Evolutionary conservation across 1,139 yeast species (phyloP).

Genomic region (Diutina rugosa): DNA sequence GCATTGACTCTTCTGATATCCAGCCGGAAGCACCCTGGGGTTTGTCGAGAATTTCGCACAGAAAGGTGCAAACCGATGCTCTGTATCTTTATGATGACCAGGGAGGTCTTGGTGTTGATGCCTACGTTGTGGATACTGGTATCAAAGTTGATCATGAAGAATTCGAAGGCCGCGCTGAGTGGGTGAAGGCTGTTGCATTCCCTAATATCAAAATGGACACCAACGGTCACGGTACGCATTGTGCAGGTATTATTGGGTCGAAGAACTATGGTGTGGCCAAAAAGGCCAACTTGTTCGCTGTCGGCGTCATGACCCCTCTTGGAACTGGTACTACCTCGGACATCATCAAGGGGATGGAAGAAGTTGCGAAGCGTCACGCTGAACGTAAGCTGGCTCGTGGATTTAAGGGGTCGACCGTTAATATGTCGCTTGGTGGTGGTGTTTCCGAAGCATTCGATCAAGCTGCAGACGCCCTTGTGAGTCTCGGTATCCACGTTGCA

Average conservation of each 20-base stretch:
- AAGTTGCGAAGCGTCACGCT: slow-evolving; percentile 24
- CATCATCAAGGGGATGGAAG: slow-evolving; percentile 31
- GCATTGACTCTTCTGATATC: neutral
- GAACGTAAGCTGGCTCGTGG: slow-evolving; percentile 15
- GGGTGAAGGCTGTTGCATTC: slow-evolving; percentile 29
- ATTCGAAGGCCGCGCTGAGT: slow-evolving; percentile 28
- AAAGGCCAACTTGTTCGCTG: slow-evolving; percentile 27
- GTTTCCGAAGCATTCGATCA: slow-evolving; percentile 26
- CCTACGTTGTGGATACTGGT: slow-evolving; percentile 33
- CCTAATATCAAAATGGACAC: slow-evolving; percentile 24
- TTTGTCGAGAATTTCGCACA: slow-evolving; percentile 10
- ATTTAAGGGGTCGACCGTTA: slow-evolving; percentile 32
- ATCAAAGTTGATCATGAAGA: slow-evolving; percentile 26
- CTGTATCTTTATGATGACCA: slow-evolving; percentile 22
- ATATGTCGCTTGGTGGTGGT: slow-evolving; percentile 34
- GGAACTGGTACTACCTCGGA: slow-evolving; percentile 31
- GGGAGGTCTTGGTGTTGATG: slow-evolving; percentile 31
- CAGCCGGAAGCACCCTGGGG: slow-evolving; percentile 3
- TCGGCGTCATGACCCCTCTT: slow-evolving; percentile 26
- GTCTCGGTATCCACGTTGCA: slow-evolving; percentile 29
- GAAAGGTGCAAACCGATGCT: slow-evolving; percentile 6
- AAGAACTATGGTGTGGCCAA: slow-evolving; percentile 31
- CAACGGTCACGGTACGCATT: slow-evolving; percentile 32
- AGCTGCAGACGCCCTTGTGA: slow-evolving; percentile 29
- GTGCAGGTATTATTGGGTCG: slow-evolving; percentile 34